Evolutionary conservation across 495 filamentous ascomycete species (phyloP).

Genomic region (Hypoxylon intermedium): DNA sequence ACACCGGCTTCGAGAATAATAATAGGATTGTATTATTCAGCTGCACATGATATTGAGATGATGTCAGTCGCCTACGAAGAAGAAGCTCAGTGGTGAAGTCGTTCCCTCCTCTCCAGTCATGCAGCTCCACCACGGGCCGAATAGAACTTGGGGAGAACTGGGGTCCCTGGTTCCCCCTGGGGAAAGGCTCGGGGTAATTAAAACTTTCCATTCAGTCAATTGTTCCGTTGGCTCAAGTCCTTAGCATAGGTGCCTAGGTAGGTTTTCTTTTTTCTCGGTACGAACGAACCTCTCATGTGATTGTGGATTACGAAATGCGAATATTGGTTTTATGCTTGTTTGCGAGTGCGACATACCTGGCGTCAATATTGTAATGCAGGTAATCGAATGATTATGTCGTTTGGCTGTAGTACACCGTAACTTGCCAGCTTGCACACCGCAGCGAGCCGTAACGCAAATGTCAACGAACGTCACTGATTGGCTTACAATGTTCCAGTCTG

Average conservation of each 20-base stretch:
- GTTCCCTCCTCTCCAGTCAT: slow-evolving; percentile 23
- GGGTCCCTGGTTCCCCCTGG: slow-evolving; percentile 24
- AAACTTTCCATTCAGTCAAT: background rate
- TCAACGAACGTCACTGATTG: background rate
- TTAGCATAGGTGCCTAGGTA: no score
- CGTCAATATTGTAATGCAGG: no score
- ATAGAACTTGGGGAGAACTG: slow-evolving; percentile 37
- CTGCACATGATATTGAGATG: slow-evolving; percentile 33
- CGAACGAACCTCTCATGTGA: no score
- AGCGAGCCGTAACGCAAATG: background rate
- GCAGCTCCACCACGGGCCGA: slow-evolving; percentile 34
- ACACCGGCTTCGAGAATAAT: slow-evolving; percentile 12
- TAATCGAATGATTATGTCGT: no score
- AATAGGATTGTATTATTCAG: slow-evolving; percentile 11
- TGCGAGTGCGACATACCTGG: no score
- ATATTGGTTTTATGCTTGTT: no score
- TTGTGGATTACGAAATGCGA: no score
- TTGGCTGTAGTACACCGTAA: background rate
- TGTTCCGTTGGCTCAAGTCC: no score
- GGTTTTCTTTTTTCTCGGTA: no score
- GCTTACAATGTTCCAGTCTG: background rate
- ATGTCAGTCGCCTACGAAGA: slow-evolving; percentile 33
- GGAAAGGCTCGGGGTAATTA: slow-evolving; percentile 35
- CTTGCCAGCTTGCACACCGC: background rate
- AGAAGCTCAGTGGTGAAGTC: slow-evolving; percentile 19